These are phyloP conservation scores for Dissophora globulifera DNA, from an alignment of 192 early-diverging fungal genomes.

Conservation along the genomic window DNA sequence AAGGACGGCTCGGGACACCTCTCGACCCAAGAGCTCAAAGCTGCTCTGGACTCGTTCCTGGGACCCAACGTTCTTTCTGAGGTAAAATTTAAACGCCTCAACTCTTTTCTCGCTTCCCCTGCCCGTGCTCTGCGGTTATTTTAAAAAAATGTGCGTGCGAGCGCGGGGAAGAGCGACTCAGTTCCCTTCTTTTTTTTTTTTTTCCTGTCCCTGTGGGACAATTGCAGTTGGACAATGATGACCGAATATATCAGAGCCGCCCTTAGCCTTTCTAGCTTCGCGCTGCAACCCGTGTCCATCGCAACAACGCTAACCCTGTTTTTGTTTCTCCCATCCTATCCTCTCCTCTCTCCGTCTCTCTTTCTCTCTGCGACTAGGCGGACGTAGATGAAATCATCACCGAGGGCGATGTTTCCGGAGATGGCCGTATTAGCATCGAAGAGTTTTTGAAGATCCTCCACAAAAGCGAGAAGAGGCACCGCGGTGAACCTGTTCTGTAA, in stretches of 20 bases:
- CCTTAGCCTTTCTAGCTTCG: too few relatives aligned
- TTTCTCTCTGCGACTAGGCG: constrained; percentile 19
- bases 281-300: too few relatives aligned
- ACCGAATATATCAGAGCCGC: constrained; percentile 8
- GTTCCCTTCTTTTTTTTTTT: neutral
- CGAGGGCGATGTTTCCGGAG: constrained; percentile 84
- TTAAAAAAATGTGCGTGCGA: too few relatives aligned
- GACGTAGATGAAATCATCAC: constrained; percentile 68
- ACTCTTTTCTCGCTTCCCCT: too few relatives aligned
- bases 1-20: constrained; percentile 74
- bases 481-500: constrained; percentile 33
- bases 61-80: constrained; percentile 36
- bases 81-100: too few relatives aligned
- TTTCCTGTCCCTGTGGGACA: neutral
- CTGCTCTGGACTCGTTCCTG: constrained; percentile 57
- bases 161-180: neutral
- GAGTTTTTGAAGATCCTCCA: constrained; percentile 87
- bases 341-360: neutral
- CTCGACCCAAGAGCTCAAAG: constrained; percentile 68
- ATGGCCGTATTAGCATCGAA: constrained; percentile 88
- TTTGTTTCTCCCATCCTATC: too few relatives aligned
- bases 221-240: constrained; percentile 11
- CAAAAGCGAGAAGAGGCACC: constrained; percentile 41
- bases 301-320: too few relatives aligned
- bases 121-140: too few relatives aligned